Evolutionary conservation across 345 rosid genomes (phyloP).

Genomic region (Boechera retrofracta): DNA sequence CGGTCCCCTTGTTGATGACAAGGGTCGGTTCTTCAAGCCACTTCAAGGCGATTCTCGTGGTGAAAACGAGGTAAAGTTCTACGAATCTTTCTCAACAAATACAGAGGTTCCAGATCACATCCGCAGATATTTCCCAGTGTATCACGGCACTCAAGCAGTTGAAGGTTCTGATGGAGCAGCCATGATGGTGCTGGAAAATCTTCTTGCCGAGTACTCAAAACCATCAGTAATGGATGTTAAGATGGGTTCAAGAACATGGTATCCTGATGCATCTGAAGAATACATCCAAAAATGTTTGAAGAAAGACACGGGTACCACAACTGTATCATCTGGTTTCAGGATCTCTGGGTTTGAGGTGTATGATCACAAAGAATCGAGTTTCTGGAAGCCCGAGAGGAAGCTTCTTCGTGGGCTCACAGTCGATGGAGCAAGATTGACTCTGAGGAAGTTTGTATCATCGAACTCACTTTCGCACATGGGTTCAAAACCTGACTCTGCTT

Average conservation of each 20-base stretch:
- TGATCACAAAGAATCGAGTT: conserved; percentile 48
- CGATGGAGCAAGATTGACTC: conserved; percentile 60
- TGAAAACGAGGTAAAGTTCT: conserved; percentile 70
- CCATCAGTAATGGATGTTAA: conserved; percentile 88
- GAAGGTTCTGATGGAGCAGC: conserved; percentile 89
- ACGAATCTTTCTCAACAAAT: conserved; percentile 63
- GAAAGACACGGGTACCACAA: conserved; percentile 69
- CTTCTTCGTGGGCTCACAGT: conserved; percentile 49
- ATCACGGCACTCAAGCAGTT: conserved; percentile 68
- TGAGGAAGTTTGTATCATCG: conserved; percentile 85
- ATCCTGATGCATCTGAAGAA: conserved; percentile 75
- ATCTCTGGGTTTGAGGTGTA: conserved; percentile 74
- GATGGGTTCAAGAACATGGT: conserved; percentile 98
- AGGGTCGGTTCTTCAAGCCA: conserved; percentile 92
- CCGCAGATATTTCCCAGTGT: conserved; percentile 70
- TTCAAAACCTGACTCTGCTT: conserved; percentile 61
- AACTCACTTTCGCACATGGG: conserved; percentile 46
- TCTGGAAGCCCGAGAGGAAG: conserved; percentile 76
- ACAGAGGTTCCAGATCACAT: conserved; percentile 67
- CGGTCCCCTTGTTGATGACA: conserved; percentile 83
- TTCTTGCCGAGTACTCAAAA: conserved; percentile 44
- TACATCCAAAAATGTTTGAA: conserved; percentile 64
- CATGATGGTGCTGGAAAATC: conserved; percentile 68
- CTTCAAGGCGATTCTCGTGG: conserved; percentile 78
- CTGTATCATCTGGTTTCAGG: conserved; percentile 69